Percentiles rank a stretch among this genome's conserved stretches.
Conservation (phyloP, 345 rosid species). For the Psidium guajava region DNA sequence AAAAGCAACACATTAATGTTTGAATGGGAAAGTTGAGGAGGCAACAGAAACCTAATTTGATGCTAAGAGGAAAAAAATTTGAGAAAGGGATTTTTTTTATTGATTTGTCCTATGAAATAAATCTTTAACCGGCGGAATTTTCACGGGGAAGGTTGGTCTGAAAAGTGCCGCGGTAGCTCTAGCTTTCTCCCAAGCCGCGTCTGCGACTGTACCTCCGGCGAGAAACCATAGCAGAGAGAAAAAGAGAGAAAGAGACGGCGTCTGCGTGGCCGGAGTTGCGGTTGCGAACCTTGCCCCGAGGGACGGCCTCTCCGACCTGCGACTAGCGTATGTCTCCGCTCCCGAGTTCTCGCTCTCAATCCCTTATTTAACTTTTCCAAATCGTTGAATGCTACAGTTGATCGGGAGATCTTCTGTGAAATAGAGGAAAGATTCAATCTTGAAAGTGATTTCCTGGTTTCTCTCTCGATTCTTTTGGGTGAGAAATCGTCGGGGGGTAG, state of each 20-base stretch:
- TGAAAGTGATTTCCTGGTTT: neutral
- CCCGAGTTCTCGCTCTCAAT: neutral
- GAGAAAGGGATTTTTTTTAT: neutral
- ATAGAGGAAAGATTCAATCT: neutral
- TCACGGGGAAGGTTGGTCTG: neutral
- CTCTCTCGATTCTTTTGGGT: neutral
- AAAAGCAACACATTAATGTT: neutral
- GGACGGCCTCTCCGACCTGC: neutral
- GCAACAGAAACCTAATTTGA: neutral
- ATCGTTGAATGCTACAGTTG: neutral
- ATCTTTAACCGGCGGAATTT: neutral
- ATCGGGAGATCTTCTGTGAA: neutral
- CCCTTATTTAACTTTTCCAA: neutral
- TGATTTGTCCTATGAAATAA: neutral
- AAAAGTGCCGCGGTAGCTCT: neutral
- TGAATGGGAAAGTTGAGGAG: neutral
- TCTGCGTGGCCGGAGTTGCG: neutral
- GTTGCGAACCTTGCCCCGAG: neutral
- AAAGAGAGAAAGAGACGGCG: neutral
- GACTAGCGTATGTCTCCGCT: neutral
- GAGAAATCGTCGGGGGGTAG: neutral
- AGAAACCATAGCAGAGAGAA: neutral
- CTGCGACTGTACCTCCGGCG: neutral
- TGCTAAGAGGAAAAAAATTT: neutral
- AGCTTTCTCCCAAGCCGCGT: neutral